Evolutionary conservation across 163 green algal genomes (phyloP).

Genomic region (Chloromonas sp.): DNA sequence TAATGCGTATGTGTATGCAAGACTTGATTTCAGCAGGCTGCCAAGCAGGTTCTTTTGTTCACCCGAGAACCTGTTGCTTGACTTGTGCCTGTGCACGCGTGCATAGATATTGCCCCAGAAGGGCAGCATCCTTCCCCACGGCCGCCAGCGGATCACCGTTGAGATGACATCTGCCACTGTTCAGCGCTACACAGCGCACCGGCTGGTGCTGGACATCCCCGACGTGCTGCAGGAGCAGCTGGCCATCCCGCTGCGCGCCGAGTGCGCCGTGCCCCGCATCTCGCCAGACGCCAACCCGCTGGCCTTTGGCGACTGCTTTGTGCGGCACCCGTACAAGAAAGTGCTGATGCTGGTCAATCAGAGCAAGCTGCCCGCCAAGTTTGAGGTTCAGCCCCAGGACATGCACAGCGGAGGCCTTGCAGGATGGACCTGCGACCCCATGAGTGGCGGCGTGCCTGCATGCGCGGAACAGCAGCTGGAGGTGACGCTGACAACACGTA

Average conservation of each 20-base stretch:
- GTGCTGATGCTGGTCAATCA: conserved; percentile 53
- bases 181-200: conserved; percentile 37
- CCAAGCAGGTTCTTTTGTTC: no score
- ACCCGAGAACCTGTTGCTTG: no score
- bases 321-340: conserved; percentile 58
- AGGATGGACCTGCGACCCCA: conserved; percentile 44
- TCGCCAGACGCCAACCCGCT: conserved; percentile 36
- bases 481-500: conserved; percentile 45
- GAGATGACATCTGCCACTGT: conserved; percentile 53
- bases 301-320: conserved; percentile 67
- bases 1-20: no score
- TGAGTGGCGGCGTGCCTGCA: conserved; percentile 47
- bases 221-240: conserved; percentile 37
- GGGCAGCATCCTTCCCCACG: conserved; percentile 57
- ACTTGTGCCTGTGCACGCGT: no score
- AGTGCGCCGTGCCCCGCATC: conserved; percentile 67
- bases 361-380: conserved; percentile 69
- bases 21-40: no score
- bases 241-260: conserved; percentile 43
- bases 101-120: conserved; percentile 39
- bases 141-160: conserved; percentile 48
- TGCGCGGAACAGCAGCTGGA: conserved; percentile 36
- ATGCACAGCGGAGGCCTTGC: conserved; percentile 45
- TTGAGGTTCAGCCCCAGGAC: conserved; percentile 64
- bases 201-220: conserved; percentile 63